These are phyloP conservation scores for Penicillium angulare DNA, from an alignment of 495 filamentous ascomycete species.

Conservation along the genomic window DNA sequence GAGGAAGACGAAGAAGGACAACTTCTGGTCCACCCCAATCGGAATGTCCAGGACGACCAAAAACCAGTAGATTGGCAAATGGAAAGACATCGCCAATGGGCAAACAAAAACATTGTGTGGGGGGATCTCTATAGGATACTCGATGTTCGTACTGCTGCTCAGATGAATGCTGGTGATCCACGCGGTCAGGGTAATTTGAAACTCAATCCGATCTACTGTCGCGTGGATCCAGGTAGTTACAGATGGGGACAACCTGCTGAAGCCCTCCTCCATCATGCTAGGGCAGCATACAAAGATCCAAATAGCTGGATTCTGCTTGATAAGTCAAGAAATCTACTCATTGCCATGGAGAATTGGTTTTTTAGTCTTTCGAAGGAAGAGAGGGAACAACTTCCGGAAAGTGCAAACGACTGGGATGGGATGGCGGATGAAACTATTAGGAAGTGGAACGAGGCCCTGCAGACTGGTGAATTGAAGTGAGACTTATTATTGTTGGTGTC, in stretches of 20 bases:
- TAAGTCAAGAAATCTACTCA: background rate
- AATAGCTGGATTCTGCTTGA: constrained; percentile 1
- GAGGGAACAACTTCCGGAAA: background rate
- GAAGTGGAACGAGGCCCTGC: background rate
- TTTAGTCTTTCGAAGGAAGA: background rate
- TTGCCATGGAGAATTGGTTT: constrained; percentile 3
- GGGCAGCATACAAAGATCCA: background rate
- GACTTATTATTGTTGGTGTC: too few relatives aligned
- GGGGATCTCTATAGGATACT: background rate
- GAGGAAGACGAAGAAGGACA: background rate
- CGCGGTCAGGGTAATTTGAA: background rate
- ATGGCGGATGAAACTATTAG: background rate
- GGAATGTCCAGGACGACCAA: background rate
- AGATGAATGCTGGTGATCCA: background rate
- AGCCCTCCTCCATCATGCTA: background rate
- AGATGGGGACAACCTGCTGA: background rate
- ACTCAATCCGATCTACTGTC: background rate
- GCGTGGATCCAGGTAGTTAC: background rate
- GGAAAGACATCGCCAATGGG: constrained; percentile 2
- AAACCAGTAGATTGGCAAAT: constrained; percentile 2
- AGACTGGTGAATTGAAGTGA: background rate
- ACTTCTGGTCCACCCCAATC: background rate
- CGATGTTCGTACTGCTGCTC: background rate
- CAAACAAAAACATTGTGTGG: background rate
- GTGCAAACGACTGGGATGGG: background rate